phyloP scores from a whole-genome alignment of 164 flowering plant genomes.

The Macadamia tetraphylla region DNA sequence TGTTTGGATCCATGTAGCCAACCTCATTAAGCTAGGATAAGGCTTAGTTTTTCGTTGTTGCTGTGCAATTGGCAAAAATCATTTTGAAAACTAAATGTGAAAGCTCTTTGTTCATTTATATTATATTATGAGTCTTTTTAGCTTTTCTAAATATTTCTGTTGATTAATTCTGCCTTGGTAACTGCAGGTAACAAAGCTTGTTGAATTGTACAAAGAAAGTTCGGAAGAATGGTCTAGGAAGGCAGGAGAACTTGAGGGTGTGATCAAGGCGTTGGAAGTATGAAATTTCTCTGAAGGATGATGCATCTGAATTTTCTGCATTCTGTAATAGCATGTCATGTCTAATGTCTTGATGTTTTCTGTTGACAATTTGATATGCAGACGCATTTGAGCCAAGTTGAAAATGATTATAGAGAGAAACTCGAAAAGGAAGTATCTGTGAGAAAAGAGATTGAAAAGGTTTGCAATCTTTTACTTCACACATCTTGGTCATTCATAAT shows the following conservation, averaged over 20 bases:
- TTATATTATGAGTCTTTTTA: too few relatives aligned
- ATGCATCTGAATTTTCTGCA: neutral
- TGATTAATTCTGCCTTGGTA: neutral
- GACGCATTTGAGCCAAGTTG: constrained; percentile 74
- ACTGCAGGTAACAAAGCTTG: constrained; percentile 55
- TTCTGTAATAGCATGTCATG: neutral
- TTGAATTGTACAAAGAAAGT: constrained; percentile 87
- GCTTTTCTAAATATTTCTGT: neutral
- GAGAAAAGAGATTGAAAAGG: constrained; percentile 64
- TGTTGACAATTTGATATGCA: constrained; percentile 19
- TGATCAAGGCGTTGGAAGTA: constrained; percentile 89
- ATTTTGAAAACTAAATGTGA: too few relatives aligned
- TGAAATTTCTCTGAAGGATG: constrained; percentile 5
- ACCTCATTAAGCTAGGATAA: too few relatives aligned
- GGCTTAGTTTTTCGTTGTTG: too few relatives aligned
- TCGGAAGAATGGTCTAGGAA: constrained; percentile 94
- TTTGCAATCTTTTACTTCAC: constrained; percentile 7
- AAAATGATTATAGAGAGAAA: constrained; percentile 64
- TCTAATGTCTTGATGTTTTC: neutral
- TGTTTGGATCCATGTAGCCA: too few relatives aligned
- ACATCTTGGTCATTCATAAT: neutral
- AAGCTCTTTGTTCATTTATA: too few relatives aligned
- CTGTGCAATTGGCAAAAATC: too few relatives aligned
- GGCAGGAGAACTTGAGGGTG: constrained; percentile 97
- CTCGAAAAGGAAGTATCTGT: constrained; percentile 61